Percentiles rank a stretch among this genome's conserved stretches.
Evolutionary conservation across 495 filamentous ascomycete species (phyloP).

Genomic region (Daldinia vernicosa): DNA sequence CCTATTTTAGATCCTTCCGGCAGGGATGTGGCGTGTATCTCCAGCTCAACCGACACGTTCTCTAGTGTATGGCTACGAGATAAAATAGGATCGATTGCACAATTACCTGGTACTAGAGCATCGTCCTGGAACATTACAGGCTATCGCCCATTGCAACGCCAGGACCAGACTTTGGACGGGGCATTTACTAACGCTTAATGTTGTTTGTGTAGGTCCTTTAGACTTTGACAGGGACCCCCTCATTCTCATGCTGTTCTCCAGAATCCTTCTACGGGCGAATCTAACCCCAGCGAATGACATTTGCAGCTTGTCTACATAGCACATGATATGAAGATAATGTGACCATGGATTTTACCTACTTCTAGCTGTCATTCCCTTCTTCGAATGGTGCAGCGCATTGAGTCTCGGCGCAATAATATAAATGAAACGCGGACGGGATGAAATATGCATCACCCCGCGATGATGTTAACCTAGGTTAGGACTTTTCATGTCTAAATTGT

Average conservation of each 20-base stretch:
- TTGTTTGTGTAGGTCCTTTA: background rate
- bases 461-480: background rate
- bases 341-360: background rate
- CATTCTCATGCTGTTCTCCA: background rate
- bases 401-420: background rate
- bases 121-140: too few species aligned
- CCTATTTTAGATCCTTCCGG: background rate
- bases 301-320: background rate
- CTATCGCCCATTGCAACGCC: background rate
- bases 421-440: background rate
- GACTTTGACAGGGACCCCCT: background rate
- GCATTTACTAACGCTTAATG: background rate
- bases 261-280: background rate
- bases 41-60: background rate
- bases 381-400: background rate
- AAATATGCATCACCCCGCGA: background rate
- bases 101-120: too few species aligned
- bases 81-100: background rate
- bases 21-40: background rate
- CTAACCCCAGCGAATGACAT: background rate
- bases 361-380: background rate
- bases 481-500: background rate
- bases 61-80: background rate
- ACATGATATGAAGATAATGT: background rate
- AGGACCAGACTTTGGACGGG: background rate